These are phyloP conservation scores for Skeletonema grethae DNA, from an alignment of 108 stramenopile species.

Conservation along the genomic window DNA sequence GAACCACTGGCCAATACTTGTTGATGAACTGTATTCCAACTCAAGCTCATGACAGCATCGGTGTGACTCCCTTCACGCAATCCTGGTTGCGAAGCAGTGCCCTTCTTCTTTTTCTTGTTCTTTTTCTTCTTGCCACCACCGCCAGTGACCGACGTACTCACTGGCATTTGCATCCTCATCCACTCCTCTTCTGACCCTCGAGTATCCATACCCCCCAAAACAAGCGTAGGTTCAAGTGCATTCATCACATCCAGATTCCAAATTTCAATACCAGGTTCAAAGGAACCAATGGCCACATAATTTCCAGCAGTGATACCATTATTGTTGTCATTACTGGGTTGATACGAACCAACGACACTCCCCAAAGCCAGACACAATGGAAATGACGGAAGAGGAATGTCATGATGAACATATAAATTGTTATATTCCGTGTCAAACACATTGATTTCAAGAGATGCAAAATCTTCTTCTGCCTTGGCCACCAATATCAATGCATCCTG, in stretches of 20 bases:
- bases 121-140: slow-evolving; percentile 48
- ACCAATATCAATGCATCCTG: slow-evolving; percentile 82
- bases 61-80: slow-evolving; percentile 89
- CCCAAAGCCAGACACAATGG: slow-evolving; percentile 93
- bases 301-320: slow-evolving; percentile 65
- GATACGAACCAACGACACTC: slow-evolving; percentile 43
- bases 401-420: slow-evolving; percentile 98
- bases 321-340: slow-evolving; percentile 37
- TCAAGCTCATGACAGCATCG: slow-evolving; percentile 96
- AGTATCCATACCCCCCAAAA: slow-evolving; percentile 93
- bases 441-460: slow-evolving; percentile 87
- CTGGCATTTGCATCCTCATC: slow-evolving; percentile 60
- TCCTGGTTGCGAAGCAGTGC: slow-evolving; percentile 19
- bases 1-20: slow-evolving; percentile 97
- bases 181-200: slow-evolving; percentile 65
- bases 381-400: slow-evolving; percentile 96
- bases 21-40: slow-evolving; percentile 94
- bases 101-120: slow-evolving; percentile 60
- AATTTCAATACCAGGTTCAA: slow-evolving; percentile 96
- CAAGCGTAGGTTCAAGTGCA: slow-evolving; percentile 91
- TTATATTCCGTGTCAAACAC: slow-evolving; percentile 86
- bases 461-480: slow-evolving; percentile 91
- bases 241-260: slow-evolving; percentile 99
- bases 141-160: slow-evolving; percentile 21
- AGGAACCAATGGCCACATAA: slow-evolving; percentile 96